A percentile compares a stretch with the other conserved stretches of the same genome.
These are phyloP conservation scores for Leishmania arabica DNA, from an alignment of 208 protist genomes.

Conservation along the genomic window DNA sequence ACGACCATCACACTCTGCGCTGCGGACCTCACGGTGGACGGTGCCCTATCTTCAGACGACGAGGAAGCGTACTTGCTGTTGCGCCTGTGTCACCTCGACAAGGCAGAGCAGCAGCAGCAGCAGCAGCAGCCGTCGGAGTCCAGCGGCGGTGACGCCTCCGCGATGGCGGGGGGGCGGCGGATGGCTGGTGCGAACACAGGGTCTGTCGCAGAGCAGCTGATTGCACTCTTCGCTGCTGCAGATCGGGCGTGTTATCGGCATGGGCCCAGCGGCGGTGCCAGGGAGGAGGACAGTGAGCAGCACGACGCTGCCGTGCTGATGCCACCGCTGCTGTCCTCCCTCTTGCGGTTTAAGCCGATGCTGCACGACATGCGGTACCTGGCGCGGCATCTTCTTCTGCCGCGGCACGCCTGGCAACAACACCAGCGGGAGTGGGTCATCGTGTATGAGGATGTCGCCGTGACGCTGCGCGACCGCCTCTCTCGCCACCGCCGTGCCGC, in stretches of 20 bases:
- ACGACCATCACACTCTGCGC: neutral
- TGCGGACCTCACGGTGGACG: neutral
- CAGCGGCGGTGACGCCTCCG: neutral
- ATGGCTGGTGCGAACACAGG: neutral
- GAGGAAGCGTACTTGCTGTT: constrained; percentile 29
- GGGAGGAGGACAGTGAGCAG: neutral
- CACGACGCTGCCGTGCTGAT: neutral
- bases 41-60: constrained; percentile 22
- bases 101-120: neutral
- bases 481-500: constrained; percentile 47
- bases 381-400: constrained; percentile 45
- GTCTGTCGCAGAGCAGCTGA: constrained; percentile 39
- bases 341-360: constrained; percentile 46
- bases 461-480: constrained; percentile 57
- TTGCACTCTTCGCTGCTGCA: constrained; percentile 30
- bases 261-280: neutral
- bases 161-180: neutral
- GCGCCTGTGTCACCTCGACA: constrained; percentile 19
- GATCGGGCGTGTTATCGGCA: neutral
- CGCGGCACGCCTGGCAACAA: constrained; percentile 56
- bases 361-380: constrained; percentile 56
- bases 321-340: constrained; percentile 41
- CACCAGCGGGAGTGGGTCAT: constrained; percentile 66
- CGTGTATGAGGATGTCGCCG: constrained; percentile 59
- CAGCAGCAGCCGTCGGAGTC: neutral